Base-by-base conservation (phyloP, 257 asterid genomes). In the Jacaranda mimosifolia region DNA sequence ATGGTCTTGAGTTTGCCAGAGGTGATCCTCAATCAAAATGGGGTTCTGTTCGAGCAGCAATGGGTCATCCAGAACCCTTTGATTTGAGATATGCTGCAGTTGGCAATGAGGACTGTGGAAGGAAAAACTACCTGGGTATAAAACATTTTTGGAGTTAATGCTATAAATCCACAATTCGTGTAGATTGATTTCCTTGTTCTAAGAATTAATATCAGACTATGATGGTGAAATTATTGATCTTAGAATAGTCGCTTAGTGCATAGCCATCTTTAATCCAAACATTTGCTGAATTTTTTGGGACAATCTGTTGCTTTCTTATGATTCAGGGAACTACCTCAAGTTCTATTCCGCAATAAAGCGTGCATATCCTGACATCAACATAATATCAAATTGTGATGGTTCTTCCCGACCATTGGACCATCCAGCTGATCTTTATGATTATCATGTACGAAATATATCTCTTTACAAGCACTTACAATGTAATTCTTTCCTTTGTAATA, bases 11-110 rank as follows among this genome's bases (percentile, higher is more conserved):
- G 91, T 96, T 96, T 79, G 97, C 98, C 40, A 88, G 86, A 76
- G 99, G 99, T 6, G 92, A 85, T 83, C 76, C 90, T 26, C 51
- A 80, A 8, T 89, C 99, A 63, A 88, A 84, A 85, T 96, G 99
- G 99, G 99, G 99, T 81, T 90, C 98, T 55, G 77, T 88, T 77
- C 87, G 99, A 87, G 96, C 98, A 70, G 77, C 88, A 79, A 73
- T 96, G 93, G 99, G 98, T 49, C 99, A 91, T 74, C 96, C 93
- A 1, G 92, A 91, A 81, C 98, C 98, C 45, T 96, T 96, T 64
- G 93, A 88, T 79, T 77, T 96, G 87, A 90, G 79, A 91, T 91
- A 96, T 55, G 99, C 93, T 68, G 99, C 99, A 1, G 83, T 96
- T 38, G 98, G 99, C 26, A 96, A 96, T 43, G 99, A 96, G 86